These are phyloP conservation scores for Gynostemma pentaphyllum DNA, from an alignment of 306 rosid genomes.

Conservation along the genomic window DNA sequence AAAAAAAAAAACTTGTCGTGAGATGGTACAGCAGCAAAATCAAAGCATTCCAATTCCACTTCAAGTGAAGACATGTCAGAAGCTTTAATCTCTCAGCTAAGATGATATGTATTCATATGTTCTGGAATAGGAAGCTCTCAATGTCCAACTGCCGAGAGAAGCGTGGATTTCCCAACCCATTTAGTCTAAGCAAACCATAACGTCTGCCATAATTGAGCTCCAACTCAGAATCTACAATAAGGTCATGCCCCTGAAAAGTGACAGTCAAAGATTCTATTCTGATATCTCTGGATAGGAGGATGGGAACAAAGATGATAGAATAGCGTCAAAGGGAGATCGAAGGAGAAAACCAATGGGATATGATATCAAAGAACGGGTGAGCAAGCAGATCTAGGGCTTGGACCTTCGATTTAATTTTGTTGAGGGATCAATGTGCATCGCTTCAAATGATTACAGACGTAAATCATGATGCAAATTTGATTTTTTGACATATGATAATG, in stretches of 20 bases:
- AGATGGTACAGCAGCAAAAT: too few species aligned
- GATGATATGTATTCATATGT: constrained; percentile 92
- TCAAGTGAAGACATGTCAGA: constrained; percentile 90
- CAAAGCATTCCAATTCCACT: too few species aligned
- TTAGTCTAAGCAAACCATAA: constrained; percentile 88
- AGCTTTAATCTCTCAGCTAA: constrained; percentile 86
- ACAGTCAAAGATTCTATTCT: constrained; percentile 88
- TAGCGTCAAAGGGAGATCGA: constrained; percentile 18
- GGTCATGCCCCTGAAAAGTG: constrained; percentile 93
- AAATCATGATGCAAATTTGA: too few species aligned
- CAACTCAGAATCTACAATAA: constrained; percentile 80
- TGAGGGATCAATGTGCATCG: too few species aligned
- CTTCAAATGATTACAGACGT: too few species aligned
- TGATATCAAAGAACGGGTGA: constrained; percentile 10
- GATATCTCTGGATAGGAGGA: constrained; percentile 90
- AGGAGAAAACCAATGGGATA: constrained; percentile 8
- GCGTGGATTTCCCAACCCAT: constrained; percentile 94
- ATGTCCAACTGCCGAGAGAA: constrained; percentile 65
- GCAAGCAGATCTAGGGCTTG: constrained; percentile 26
- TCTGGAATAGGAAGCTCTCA: constrained; percentile 97
- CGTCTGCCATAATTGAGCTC: constrained; percentile 98
- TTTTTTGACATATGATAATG: too few species aligned
- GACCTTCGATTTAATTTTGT: too few species aligned
- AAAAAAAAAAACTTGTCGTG: too few species aligned
- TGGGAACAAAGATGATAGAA: constrained; percentile 85